Conservation (phyloP, 805 yeast species). For the Cyberlindnera xylosilytica region DNA sequence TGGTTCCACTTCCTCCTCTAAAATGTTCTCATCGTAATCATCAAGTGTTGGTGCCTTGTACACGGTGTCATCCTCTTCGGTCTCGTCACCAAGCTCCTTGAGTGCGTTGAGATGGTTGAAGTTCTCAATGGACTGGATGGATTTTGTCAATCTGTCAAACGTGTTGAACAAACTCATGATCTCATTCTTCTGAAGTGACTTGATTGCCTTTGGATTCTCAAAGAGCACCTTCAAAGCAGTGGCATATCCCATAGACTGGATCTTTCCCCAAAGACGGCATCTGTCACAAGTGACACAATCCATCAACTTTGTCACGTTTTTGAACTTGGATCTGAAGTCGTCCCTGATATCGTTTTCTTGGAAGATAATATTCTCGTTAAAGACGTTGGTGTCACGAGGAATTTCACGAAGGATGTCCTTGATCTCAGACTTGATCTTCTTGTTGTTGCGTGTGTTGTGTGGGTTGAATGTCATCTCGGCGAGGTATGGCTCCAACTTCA, state of each 20-base stretch:
- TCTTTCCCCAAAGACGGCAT: constrained; percentile 97
- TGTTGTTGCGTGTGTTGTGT: constrained; percentile 37
- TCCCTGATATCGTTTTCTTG: constrained; percentile 61
- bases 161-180: constrained; percentile 89
- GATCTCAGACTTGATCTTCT: constrained; percentile 42
- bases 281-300: constrained; percentile 99
- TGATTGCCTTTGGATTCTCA: constrained; percentile 56
- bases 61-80: not conserved
- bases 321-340: constrained; percentile 83
- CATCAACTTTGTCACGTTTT: constrained; percentile 89
- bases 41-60: constrained; percentile 10
- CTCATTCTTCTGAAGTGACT: constrained; percentile 69
- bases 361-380: constrained; percentile 51
- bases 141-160: constrained; percentile 85
- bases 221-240: constrained; percentile 90
- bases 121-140: constrained; percentile 68
- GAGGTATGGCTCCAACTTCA: constrained; percentile 57
- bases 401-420: constrained; percentile 23
- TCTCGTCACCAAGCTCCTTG: constrained; percentile 8
- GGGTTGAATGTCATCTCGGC: constrained; percentile 49
- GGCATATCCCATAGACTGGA: constrained; percentile 96
- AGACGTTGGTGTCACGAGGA: constrained; percentile 32
- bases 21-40: constrained; percentile 8
- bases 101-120: constrained; percentile 55
- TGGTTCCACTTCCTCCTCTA: constrained; percentile 4